Evolutionary conservation across 2,329 filamentous ascomycete species (phyloP), one percentile per base, ranked within the genome.

Genomic region (Aspergillus niger): DNA sequence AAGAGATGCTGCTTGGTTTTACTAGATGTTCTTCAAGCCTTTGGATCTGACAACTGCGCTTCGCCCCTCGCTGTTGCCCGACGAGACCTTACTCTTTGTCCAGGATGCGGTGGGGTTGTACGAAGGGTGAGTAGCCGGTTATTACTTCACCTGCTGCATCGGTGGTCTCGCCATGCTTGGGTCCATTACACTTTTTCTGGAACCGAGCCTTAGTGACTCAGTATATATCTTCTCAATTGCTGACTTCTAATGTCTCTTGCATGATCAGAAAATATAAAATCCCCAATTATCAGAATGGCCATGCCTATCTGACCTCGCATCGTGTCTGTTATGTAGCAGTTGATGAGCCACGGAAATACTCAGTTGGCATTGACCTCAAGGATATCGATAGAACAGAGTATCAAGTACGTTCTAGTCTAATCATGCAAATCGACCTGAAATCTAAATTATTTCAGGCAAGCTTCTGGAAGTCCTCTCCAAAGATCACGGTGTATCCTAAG

Each of bases 91-190:
- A 57, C 85, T 99, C 62, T 98, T 97, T 80, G 94, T 99, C 60
- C 94, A 98, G 81, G 93, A 98, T 83, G 93, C 92, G 76, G 93
- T 99, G 70, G 95, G 95, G 68, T 83, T 99, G 63, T 99, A 99
- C 81, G 92, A 98, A 84, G 95, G 95, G 92, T 96, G 84, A 80
- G 88, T 81, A 28, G 50, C 36, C 52, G 47, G 48, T 55, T 50
- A 36, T 49, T 61, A 38, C 32, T 70, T 55, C 60, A 57, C 55
- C 26, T 48, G 48, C 13, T 24, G 44, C 48, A 28, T 54, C 13
- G 20, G 39, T 15, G 20, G 39, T 17, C 8, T n/a, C 24, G 17
- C 24, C 28, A 20, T 32, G 36, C 36, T 32, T 24, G 28, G 7
- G 43, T 36, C 15, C 7, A 38, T 8, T 15, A 13, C 11, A 17